phyloP scores from a whole-genome alignment of 768 basidiomycete genomes.

The Porpolomopsis calyptriformis region DNA sequence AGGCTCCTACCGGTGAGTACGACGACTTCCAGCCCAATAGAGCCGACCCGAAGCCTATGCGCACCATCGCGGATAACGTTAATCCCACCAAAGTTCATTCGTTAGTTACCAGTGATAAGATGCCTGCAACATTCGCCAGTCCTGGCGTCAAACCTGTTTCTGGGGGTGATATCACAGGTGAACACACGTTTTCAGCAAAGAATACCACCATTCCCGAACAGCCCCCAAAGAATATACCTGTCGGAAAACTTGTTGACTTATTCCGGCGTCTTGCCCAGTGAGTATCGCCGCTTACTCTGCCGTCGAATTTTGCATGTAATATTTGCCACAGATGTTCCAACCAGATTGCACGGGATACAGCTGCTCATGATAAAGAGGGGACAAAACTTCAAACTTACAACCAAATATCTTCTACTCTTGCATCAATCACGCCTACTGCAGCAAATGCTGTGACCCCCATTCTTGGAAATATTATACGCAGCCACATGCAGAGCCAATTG shows the following conservation, averaged over 20 bases:
- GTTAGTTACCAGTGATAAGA: too few species aligned
- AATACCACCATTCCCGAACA: neutral
- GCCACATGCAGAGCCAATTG: constrained; percentile 33
- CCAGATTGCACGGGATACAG: constrained; percentile 33
- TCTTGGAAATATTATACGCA: constrained; percentile 34
- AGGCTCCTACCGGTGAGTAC: neutral
- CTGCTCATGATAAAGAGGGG: constrained; percentile 33
- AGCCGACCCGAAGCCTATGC: neutral
- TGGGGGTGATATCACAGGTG: neutral
- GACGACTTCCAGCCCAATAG: neutral
- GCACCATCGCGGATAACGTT: neutral
- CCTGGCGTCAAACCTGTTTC: too few species aligned
- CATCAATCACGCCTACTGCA: constrained; percentile 33
- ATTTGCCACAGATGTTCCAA: constrained; percentile 43
- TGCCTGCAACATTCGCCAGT: too few species aligned
- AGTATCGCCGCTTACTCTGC: constrained; percentile 13
- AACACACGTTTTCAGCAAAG: neutral
- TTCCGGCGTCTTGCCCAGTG: constrained; percentile 34
- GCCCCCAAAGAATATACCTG: constrained; percentile 8
- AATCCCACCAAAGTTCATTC: too few species aligned
- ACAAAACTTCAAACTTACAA: constrained; percentile 39
- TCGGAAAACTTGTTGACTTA: constrained; percentile 21
- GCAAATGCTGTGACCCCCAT: constrained; percentile 33
- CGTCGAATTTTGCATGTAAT: neutral
- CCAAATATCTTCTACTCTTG: constrained; percentile 37